Evolutionary conservation across 176 grass and related monocot genomes (phyloP), one percentile per base, ranked within the genome.

Genomic region (Avena eriantha): DNA sequence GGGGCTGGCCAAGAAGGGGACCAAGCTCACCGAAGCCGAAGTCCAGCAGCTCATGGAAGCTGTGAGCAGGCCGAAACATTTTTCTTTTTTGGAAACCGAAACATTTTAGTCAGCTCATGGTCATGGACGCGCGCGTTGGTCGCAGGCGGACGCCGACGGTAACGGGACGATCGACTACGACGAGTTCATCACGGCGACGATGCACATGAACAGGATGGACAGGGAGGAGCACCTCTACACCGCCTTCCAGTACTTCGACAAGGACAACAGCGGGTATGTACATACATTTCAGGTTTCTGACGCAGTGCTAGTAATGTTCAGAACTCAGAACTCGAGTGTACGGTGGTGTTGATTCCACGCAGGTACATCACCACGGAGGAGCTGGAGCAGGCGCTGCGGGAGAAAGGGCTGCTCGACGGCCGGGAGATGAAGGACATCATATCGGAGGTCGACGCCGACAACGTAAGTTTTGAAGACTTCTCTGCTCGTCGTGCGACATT

Each of bases 181-280:
- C 35, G 94, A 96, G 84, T 96, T 96, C 91, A 96, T 96, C 85
- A 96, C 94, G 21, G 91, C 94, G 71, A 96, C 94, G 83, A 92
- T 93, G 91, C 94, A 96, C 84, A 93, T 96, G 94, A 96, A 96
- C 86, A 83, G 94, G 47, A 90, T 90, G 94, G 94, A 93, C 81
- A 65, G 91, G 55, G 94, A 96, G 65, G 94, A 96, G 69, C 94
- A 96, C 61, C 84, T 96, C 66, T 93, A 96, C 84, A 91, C 91
- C 3, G 94, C 94, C 23, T 96, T 96, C 81, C 94, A 93, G 75
- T 96, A 88, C 81, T 95, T 95, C 51, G 94, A 95, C 94, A 93
- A 95, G 84, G 94, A 95, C 86, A 93, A 86, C 79, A 95, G 94
- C 80, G 94, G 94, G 87, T 95, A 63, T 16, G 4, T 41, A 41